These are phyloP conservation scores for Populus deltoides DNA, from an alignment of 345 rosid genomes.

Conservation along the genomic window DNA sequence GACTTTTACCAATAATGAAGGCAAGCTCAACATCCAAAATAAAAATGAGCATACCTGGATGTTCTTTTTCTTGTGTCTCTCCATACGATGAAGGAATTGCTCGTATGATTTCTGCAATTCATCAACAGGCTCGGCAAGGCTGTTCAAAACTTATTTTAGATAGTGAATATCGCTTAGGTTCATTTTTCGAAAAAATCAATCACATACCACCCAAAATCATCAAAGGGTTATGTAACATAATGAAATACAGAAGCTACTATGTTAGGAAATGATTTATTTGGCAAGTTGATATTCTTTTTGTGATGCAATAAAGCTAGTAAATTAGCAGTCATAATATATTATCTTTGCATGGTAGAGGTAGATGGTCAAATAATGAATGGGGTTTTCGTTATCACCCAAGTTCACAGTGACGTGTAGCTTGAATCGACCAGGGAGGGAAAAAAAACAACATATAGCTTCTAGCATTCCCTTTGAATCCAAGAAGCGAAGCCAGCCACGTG, in stretches of 20 bases:
- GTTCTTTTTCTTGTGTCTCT: constrained; percentile 61
- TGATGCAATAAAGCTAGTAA: background rate
- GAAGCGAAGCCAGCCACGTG: background rate
- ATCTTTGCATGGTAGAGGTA: background rate
- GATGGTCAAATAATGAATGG: background rate
- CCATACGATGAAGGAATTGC: constrained; percentile 72
- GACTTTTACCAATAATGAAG: background rate
- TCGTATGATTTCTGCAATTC: constrained; percentile 83
- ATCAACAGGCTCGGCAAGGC: constrained; percentile 84
- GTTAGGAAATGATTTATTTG: background rate
- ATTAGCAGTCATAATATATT: background rate
- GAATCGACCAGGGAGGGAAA: background rate
- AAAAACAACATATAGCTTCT: background rate
- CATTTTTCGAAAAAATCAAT: background rate
- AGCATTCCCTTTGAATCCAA: background rate
- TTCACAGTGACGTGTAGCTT: background rate
- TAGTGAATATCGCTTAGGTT: constrained; percentile 4
- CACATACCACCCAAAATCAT: background rate
- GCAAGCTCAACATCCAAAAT: constrained; percentile 9
- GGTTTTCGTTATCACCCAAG: background rate
- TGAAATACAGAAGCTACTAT: background rate
- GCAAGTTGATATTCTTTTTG: background rate
- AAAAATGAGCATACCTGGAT: constrained; percentile 45
- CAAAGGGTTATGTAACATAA: background rate
- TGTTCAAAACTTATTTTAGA: constrained; percentile 23